Conservation (phyloP, 495 filamentous ascomycete genomes). For the Daldinia vernicosa region DNA sequence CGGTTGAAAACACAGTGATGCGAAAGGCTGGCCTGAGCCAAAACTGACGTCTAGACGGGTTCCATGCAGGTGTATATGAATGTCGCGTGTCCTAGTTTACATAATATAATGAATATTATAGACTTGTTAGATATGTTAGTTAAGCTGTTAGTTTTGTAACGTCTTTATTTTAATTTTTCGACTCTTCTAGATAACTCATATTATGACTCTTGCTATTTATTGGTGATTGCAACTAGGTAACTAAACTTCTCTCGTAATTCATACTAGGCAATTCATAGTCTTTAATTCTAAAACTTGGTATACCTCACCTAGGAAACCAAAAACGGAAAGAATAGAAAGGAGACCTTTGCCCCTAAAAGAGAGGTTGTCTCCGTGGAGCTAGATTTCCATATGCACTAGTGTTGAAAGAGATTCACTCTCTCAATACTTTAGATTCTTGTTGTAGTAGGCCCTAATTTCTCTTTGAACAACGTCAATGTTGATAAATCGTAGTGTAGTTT, state of each 20-base stretch:
- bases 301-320: not conserved
- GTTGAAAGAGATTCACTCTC: not conserved
- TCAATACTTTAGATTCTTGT: not conserved
- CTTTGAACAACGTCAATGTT: not conserved
- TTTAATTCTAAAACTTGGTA: not conserved
- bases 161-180: not conserved
- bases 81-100: slow-evolving; percentile 19
- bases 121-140: not conserved
- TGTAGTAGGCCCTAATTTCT: not conserved
- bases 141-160: not conserved
- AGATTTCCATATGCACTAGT: not conserved
- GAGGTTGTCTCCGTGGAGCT: not conserved
- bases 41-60: slow-evolving; percentile 23
- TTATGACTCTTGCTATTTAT: not conserved
- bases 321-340: no score
- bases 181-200: no score
- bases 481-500: slow-evolving; percentile 14
- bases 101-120: not conserved
- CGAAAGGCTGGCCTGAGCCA: slow-evolving; percentile 29
- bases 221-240: not conserved
- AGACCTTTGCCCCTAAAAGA: not conserved
- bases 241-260: not conserved
- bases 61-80: not conserved
- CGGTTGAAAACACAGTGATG: slow-evolving; percentile 40
- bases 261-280: not conserved